Conservation (phyloP, 1,284 basidiomycete genomes). For the Ceraceosorus guamensis region DNA sequence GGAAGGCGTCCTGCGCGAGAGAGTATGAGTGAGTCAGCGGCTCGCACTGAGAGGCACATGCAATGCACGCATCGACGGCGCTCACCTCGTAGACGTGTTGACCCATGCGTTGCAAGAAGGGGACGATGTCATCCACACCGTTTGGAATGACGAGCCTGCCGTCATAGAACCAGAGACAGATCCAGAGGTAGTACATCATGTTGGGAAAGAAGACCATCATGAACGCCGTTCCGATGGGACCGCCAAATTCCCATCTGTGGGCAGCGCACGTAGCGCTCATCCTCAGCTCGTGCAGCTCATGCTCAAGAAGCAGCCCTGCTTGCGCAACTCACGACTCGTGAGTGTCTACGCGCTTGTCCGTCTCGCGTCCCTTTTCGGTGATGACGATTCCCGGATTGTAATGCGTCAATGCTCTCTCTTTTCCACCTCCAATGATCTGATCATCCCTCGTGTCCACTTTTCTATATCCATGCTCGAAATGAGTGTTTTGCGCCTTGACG, state of each 20-base stretch:
- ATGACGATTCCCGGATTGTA: slow-evolving; percentile 45
- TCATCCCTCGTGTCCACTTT: slow-evolving; percentile 40
- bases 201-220: slow-evolving; percentile 93
- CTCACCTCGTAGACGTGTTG: slow-evolving; percentile 68
- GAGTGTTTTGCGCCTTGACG: slow-evolving; percentile 6
- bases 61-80: slow-evolving; percentile 10
- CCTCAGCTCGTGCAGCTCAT: neutral
- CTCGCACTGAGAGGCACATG: neutral
- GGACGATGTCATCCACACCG: slow-evolving; percentile 65
- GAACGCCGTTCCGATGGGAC: slow-evolving; percentile 77
- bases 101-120: slow-evolving; percentile 79
- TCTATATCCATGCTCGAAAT: slow-evolving; percentile 29
- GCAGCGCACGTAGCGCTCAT: neutral
- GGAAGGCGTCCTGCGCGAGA: slow-evolving; percentile 69
- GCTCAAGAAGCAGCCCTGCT: neutral
- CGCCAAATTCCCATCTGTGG: slow-evolving; percentile 85
- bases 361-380: slow-evolving; percentile 38
- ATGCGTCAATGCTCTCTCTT: slow-evolving; percentile 34
- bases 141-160: slow-evolving; percentile 72
- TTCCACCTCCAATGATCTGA: slow-evolving; percentile 44
- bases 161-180: slow-evolving; percentile 92
- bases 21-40: neutral
- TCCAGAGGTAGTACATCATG: slow-evolving; percentile 97
- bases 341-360: slow-evolving; percentile 44
- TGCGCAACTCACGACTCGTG: slow-evolving; percentile 31